Base-by-base conservation (phyloP, 345 rosid genomes). In the Bruguiera sexangula region DNA sequence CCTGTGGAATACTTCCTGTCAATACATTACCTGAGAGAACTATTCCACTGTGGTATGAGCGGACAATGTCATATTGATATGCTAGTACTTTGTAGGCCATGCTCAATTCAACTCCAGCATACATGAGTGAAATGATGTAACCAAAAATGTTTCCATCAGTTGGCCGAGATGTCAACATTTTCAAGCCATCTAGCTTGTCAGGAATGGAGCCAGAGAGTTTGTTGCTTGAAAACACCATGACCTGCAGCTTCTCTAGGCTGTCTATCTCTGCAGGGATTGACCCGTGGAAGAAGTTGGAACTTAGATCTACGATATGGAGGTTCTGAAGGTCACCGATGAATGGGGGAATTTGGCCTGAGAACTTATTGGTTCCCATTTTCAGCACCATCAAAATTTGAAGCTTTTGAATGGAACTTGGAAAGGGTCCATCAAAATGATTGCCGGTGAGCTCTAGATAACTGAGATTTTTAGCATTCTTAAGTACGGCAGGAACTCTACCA, bases 221-320 rank as follows among this genome's bases (percentile, higher is more conserved):
- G 63, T 72, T 72, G 57, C 65, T 43, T 34, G 75, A 72, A 4
- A 72, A n/a, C 29, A 57, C 64, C 39, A 72, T 55, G 36, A 64
- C 36, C 46, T 72, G 75, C 30, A 72, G 75, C 69, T 64, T 64
- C 57, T 24, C 57, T 8, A 72, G 68, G 18, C 27, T 72, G 65
- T 65, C 64, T 63, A 64, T 72, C 46, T 65, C 69, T 20, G 1
- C 30, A 36, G 75, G 75, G 30, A 71, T 64, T 56, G 69, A 29
- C 22, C 29, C 75, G 26, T 56, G 37, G 56, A 71, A 64, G 48
- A 46, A 71, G 39, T 71, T 71, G 63, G 39, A 71, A 19, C 26
- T 36, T 7, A 71, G 43, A 2, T 63, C 57, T 5, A 64, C 30
- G 34, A 70, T 53, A 2, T n/a, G 60, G 31, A 71, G 63, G 31